Evolutionary conservation across 2,329 filamentous ascomycete genomes (phyloP).

Genomic region (Diplodia sapinea): DNA sequence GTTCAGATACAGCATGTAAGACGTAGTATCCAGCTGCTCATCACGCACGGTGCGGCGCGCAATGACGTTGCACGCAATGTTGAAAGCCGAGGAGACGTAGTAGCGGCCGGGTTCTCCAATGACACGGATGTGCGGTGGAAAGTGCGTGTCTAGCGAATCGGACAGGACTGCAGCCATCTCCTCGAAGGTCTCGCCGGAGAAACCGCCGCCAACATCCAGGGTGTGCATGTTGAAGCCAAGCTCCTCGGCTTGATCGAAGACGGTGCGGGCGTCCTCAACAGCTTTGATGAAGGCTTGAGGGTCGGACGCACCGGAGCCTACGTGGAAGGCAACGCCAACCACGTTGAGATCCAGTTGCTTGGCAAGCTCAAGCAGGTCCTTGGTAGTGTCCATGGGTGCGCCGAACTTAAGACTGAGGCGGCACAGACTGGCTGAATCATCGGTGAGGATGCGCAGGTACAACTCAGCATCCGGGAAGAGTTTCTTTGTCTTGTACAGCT

Average conservation of each 20-base stretch:
- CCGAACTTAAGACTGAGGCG: slow-evolving; percentile 97
- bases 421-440: slow-evolving; percentile 93
- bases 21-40: slow-evolving; percentile 67
- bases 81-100: slow-evolving; percentile 93
- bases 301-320: slow-evolving; percentile 94
- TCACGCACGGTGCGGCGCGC: slow-evolving; percentile 87
- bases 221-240: slow-evolving; percentile 83
- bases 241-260: slow-evolving; percentile 82
- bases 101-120: slow-evolving; percentile 97
- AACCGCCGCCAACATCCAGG: slow-evolving; percentile 93
- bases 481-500: slow-evolving; percentile 96
- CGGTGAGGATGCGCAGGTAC: slow-evolving; percentile 91
- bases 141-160: slow-evolving; percentile 82
- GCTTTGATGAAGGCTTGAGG: slow-evolving; percentile 90
- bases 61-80: slow-evolving; percentile 93
- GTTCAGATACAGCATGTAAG: slow-evolving; percentile 97
- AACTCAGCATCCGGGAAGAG: slow-evolving; percentile 88
- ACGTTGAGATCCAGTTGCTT: slow-evolving; percentile 85
- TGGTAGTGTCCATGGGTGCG: slow-evolving; percentile 81
- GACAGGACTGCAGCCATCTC: slow-evolving; percentile 82
- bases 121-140: slow-evolving; percentile 80
- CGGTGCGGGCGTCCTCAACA: slow-evolving; percentile 82
- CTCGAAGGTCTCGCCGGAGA: slow-evolving; percentile 89
- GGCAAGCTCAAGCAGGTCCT: slow-evolving; percentile 77
- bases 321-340: slow-evolving; percentile 96